A percentile compares a stretch with the other conserved stretches of the same genome.
Evolutionary conservation across 192 early-diverging fungal species (phyloP).

Genomic region (Entomortierella parvispora): DNA sequence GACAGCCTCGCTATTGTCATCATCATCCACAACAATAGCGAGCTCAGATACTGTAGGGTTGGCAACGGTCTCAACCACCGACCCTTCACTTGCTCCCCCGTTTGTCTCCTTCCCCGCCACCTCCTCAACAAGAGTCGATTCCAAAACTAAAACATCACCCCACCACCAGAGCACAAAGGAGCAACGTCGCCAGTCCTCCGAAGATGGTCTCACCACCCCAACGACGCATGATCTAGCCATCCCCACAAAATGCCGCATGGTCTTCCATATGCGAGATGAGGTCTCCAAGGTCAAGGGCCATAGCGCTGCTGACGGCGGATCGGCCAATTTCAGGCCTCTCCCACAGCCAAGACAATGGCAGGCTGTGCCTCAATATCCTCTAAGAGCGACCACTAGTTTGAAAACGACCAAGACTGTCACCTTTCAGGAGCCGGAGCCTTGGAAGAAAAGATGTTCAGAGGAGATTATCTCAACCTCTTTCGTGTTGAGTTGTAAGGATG

Average conservation of each 20-base stretch:
- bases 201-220: slow-evolving; percentile 21
- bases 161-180: not conserved
- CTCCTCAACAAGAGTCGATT: not conserved
- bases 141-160: not conserved
- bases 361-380: not conserved
- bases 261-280: slow-evolving; percentile 47
- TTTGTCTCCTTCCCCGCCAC: not conserved
- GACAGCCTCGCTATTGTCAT: too few species aligned
- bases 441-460: not conserved
- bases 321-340: not conserved
- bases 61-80: not conserved
- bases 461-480: not conserved
- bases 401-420: slow-evolving; percentile 33
- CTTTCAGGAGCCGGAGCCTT: slow-evolving; percentile 32
- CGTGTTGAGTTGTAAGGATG: not conserved
- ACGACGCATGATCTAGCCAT: slow-evolving; percentile 12
- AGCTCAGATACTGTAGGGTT: too few species aligned
- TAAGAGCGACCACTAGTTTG: slow-evolving; percentile 9
- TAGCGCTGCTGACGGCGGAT: not conserved
- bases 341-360: slow-evolving; percentile 10
- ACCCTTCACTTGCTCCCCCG: not conserved
- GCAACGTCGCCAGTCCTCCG: slow-evolving; percentile 20
- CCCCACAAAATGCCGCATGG: slow-evolving; percentile 35
- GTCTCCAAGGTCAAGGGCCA: slow-evolving; percentile 18
- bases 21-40: not conserved